Evolutionary conservation across 2,329 filamentous ascomycete genomes (phyloP).

Genomic region (Clonostachys rosea): DNA sequence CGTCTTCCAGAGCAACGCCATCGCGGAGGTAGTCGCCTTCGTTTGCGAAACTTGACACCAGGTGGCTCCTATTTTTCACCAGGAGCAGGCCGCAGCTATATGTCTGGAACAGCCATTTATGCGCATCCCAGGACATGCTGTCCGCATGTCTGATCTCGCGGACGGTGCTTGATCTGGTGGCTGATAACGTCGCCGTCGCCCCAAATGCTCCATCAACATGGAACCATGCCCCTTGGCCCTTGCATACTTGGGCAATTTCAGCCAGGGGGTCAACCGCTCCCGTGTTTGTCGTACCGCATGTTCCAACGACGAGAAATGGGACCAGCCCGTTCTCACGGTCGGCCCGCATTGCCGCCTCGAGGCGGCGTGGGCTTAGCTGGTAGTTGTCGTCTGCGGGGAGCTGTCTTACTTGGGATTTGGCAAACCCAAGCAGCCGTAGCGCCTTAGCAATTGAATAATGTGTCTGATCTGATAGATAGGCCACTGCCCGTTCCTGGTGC

Average conservation of each 20-base stretch:
- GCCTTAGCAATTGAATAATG: slow-evolving; percentile 9
- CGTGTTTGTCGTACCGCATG: slow-evolving; percentile 8
- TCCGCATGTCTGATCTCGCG: slow-evolving; percentile 9
- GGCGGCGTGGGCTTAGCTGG: background rate
- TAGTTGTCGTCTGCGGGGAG: slow-evolving; percentile 4
- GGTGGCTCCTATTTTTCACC: slow-evolving; percentile 8
- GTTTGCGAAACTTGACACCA: slow-evolving; percentile 13
- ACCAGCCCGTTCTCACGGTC: slow-evolving; percentile 5
- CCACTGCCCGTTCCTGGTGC: slow-evolving; percentile 2
- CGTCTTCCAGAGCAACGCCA: slow-evolving; percentile 12
- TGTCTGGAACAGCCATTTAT: slow-evolving; percentile 18
- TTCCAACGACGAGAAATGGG: slow-evolving; percentile 8
- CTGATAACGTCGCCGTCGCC: slow-evolving; percentile 11
- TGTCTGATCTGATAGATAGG: slow-evolving; percentile 10
- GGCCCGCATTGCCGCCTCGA: slow-evolving; percentile 2
- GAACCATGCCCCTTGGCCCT: slow-evolving; percentile 9
- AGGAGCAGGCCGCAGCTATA: slow-evolving; percentile 14
- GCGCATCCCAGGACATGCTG: slow-evolving; percentile 16
- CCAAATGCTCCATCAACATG: slow-evolving; percentile 16
- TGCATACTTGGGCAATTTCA: slow-evolving; percentile 4
- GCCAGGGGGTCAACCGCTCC: slow-evolving; percentile 7
- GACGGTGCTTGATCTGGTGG: slow-evolving; percentile 3
- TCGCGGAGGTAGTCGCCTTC: slow-evolving; percentile 15
- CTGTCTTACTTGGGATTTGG: slow-evolving; percentile 3
- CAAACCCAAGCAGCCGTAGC: slow-evolving; percentile 6